Percentiles rank a stretch among this genome's conserved stretches.
phyloP scores from a whole-genome alignment of 208 protist genomes.

The Crithidia expoeki region DNA sequence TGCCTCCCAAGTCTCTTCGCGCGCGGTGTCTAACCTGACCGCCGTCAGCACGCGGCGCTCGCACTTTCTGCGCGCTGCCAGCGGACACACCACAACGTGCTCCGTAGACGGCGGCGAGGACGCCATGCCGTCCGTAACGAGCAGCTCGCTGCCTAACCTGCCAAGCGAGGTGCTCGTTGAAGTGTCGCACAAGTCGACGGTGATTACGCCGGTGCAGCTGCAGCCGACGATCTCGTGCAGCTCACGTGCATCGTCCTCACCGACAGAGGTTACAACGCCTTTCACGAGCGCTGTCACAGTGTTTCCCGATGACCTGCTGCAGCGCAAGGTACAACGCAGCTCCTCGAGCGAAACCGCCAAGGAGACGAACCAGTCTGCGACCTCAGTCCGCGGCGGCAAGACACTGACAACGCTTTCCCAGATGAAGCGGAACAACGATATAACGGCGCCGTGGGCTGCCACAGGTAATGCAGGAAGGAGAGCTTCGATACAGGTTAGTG shows the following conservation, averaged over 20 bases:
- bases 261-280: neutral
- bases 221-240: neutral
- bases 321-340: slow-evolving; percentile 31
- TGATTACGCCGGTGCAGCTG: slow-evolving; percentile 16
- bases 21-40: neutral
- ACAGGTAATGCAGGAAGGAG: neutral
- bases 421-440: neutral
- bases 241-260: slow-evolving; percentile 2
- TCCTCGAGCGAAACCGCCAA: slow-evolving; percentile 1
- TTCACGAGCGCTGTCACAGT: neutral
- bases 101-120: slow-evolving; percentile 11
- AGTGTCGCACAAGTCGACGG: slow-evolving; percentile 10
- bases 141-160: slow-evolving; percentile 16
- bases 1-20: slow-evolving; percentile 13
- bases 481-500: too few relatives aligned
- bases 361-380: neutral
- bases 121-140: slow-evolving; percentile 8
- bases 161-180: neutral
- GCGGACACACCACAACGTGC: neutral
- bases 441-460: neutral
- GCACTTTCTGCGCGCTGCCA: slow-evolving; percentile 15
- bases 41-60: slow-evolving; percentile 3
- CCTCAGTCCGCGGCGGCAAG: neutral
- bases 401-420: slow-evolving; percentile 1
- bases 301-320: slow-evolving; percentile 32